Base-by-base conservation (phyloP, 2,329 filamentous ascomycete species). In the Aspergillus fumigatus region DNA sequence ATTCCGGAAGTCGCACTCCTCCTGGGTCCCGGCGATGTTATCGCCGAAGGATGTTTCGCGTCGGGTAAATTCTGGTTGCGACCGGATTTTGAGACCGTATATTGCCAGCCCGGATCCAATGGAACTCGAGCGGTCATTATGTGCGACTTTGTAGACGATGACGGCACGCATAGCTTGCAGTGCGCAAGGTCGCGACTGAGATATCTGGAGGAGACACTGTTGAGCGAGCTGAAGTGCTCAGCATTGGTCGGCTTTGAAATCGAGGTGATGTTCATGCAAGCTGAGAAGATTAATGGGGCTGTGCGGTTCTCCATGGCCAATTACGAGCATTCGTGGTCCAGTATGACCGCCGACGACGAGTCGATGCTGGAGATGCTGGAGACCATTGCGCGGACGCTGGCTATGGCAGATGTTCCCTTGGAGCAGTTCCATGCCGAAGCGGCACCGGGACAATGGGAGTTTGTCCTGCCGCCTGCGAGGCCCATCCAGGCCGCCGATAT, bases 221-320 rank as follows among this genome's bases (percentile, higher is more conserved):
- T 35, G 14, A 17, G 27, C n/a, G 40, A 57, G 25, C 26, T 45
- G 6, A 41, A 38, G 5, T 51, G 26, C 17, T 27, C 21, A 7
- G 25, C 53, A 7, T 76, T 86, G 0, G 68, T 90, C 6, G 89
- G 89, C 0, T 92, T 92, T 62, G 89, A 93, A 70, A 83, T 92
- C 41, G 89, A 92, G 70, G 82, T 92, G 25, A 79, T 88, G 1
- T 84, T 92, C 58, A 75, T 91, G 59, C 29, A 29, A 77, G 79
- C 41, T 79, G 79, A 23, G 67, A 73, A 43, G 57, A 67, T 10
- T 60, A 68, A 29, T 56, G 67, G 1, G 68, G 68, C 2, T 59
- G 74, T 54, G 63, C 73, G 1, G 75, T 86, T 0, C 65, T 80
- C 19, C 81, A 80, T 4, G 77, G 82, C 0, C n/a, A 55, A 51